Base-by-base conservation (phyloP, 1,139 yeast species). In the Candida glucosophila region DNA sequence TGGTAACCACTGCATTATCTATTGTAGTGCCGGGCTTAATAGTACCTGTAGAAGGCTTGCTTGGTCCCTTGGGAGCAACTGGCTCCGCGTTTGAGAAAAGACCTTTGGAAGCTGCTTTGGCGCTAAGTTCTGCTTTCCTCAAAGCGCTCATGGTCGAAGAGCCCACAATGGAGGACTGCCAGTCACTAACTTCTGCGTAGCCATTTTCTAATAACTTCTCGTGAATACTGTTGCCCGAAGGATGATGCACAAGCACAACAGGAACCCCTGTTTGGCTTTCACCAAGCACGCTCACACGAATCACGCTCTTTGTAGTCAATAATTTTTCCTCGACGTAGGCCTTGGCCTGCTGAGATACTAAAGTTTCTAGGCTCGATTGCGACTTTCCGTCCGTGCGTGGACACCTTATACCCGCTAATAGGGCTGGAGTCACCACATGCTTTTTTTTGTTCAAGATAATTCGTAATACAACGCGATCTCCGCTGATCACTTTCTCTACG, bases 151-250 rank as follows among this genome's bases (percentile, higher is more conserved):
- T 81, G 22, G 58, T 59, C 20, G 64, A 52, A 5, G 86, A 58
- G 3, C 95, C 95, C 30, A 85, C 56, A 26, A 74, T 45, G n/a
- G 72, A 51, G 1, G 86, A 73, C 49, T 83, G 94, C 90, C 93
- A 80, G 47, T 83, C 94, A 13, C 77, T 73, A 29, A 82, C 72
- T 37, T 75, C 76, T 6, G 79, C 94, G 22, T 75, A 62, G 6
- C 95, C 95, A 32, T 61, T 64, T 33, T 69, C 73, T 35, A 83
- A 61, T 35, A 83, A 54, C 37, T 73, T 70, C 39, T 76, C 78
- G 33, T 80, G 74, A 40, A 83, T 77, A 32, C 54, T 54, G 43
- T 81, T 80, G 7, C 70, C 72, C 5, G 93, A 86, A 8, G 82
- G 79, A 29, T 85, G 88, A 39, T 75, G 76, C 27, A 70, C 51